These are phyloP conservation scores for Colletotrichum gigasporum DNA, from an alignment of 2,329 filamentous ascomycete genomes.

Conservation along the genomic window DNA sequence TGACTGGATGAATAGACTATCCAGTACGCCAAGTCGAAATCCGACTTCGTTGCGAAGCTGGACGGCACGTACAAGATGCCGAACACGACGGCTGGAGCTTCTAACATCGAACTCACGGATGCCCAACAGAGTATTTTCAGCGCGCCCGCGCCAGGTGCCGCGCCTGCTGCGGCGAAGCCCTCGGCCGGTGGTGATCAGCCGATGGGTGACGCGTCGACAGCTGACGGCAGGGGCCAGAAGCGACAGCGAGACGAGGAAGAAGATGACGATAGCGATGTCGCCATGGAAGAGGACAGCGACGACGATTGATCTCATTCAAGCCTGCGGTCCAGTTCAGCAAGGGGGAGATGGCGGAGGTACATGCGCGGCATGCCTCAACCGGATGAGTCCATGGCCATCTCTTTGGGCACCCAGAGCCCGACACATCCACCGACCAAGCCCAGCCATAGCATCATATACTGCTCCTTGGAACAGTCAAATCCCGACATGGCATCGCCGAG, in stretches of 20 bases:
- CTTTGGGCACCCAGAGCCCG: conserved; percentile 79
- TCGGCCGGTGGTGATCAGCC: conserved; percentile 54
- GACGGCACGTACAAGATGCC: conserved; percentile 88
- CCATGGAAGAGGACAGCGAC: conserved; percentile 77
- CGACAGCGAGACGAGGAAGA: conserved; percentile 73
- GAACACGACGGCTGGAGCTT: conserved; percentile 53
- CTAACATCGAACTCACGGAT: conserved; percentile 72
- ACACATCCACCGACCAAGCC: conserved; percentile 86
- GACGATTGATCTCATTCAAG: conserved; percentile 64
- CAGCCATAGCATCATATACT: conserved; percentile 89
- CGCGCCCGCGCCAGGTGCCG: conserved; percentile 64
- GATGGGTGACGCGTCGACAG: conserved; percentile 61
- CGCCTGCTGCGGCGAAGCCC: conserved; percentile 56
- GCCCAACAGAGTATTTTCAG: conserved; percentile 85
- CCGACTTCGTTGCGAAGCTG: conserved; percentile 87
- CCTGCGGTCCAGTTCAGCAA: background rate
- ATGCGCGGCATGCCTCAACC: conserved; percentile 11
- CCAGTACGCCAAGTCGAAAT: conserved; percentile 89
- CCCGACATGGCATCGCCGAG: conserved; percentile 81
- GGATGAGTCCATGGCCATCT: conserved; percentile 60
- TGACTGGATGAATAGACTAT: conserved; percentile 72
- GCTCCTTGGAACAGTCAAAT: conserved; percentile 68
- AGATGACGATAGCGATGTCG: conserved; percentile 75
- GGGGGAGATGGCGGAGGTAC: conserved; percentile 10
- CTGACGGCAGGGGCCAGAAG: conserved; percentile 73